These are phyloP conservation scores for Thelonectria blattea DNA, from an alignment of 2,329 filamentous ascomycete genomes.

Conservation along the genomic window DNA sequence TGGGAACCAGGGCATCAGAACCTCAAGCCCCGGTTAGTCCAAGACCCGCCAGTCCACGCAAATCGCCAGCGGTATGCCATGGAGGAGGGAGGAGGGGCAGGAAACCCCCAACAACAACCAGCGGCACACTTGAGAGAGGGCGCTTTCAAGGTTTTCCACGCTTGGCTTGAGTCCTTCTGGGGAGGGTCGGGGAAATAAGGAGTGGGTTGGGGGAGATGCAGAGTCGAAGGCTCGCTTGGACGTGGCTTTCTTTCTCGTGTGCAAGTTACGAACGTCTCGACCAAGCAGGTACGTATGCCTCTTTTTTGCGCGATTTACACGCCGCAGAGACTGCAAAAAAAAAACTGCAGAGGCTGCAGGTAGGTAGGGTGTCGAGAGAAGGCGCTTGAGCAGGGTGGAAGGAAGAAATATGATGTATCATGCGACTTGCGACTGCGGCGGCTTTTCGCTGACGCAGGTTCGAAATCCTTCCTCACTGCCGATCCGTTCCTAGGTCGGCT, in stretches of 20 bases:
- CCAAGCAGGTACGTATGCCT: background rate
- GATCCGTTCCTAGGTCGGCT: conserved; percentile 10
- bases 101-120: background rate
- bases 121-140: background rate
- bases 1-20: no score
- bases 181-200: background rate
- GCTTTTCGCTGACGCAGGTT: conserved; percentile 1
- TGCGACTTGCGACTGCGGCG: conserved; percentile 4
- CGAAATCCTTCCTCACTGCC: conserved; percentile 1
- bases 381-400: conserved; percentile 9
- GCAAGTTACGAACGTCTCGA: conserved; percentile 1
- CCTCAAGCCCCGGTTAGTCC: no score
- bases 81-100: background rate
- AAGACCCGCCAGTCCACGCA: no score
- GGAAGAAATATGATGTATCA: conserved; percentile 18
- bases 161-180: background rate
- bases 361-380: background rate
- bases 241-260: conserved; percentile 6
- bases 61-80: no score
- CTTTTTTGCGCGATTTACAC: conserved; percentile 20
- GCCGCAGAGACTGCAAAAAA: background rate
- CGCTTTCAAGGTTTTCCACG: background rate
- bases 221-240: conserved; percentile 13
- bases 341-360: background rate
- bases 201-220: conserved; percentile 10